Evolutionary conservation across 1,284 basidiomycete genomes (phyloP), one percentile per base, ranked within the genome.

Genomic region (Fomitopsis betulina): DNA sequence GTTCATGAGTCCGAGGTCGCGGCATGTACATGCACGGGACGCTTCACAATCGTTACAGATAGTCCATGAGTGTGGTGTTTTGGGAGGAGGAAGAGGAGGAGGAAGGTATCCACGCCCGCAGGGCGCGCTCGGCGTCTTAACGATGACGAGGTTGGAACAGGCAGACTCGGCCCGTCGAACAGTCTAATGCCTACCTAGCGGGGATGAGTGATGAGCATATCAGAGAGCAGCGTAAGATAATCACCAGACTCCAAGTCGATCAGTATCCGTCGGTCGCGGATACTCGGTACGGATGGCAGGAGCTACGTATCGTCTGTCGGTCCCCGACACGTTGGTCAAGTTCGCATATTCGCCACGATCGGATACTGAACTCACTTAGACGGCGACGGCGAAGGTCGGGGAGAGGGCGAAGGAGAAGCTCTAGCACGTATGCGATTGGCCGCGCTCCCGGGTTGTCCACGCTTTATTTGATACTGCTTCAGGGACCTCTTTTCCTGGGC

Each of bases 401-500:
- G 49, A 23, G 49, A 51, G 13, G 49, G 49, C 32, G 49, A 51
- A 33, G 49, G 49, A 17, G 32, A 51, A 15, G 49, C 49, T 21
- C 33, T 33, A 17, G 47, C 49, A 19, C 25, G n/a, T 32, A 35
- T 32, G 25, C 49, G 49, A 27, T 19, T 25, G 33, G 17, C 23
- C 30, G 49, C 32, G 21, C 32, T 23, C 17, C 49, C 49, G 32
- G 49, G 49, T 21, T 35, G 49, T 17, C 49, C 49, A n/a, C 49
- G 49, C 49, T 51, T 51, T 19, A 51, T 51, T 32, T 51, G 49
- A 19, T 33, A 51, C 33, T 51, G 49, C 42, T 42, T 45, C 39
- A 65, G 56, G 10, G 58, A 50, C 60, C 59, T 65, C 58, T 62
- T 63, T 45, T 6, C 35, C 39, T 64, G 56, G 10, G 58, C 50